phyloP scores from a whole-genome alignment of 345 rosid genomes.

The Stellera chamaejasme region DNA sequence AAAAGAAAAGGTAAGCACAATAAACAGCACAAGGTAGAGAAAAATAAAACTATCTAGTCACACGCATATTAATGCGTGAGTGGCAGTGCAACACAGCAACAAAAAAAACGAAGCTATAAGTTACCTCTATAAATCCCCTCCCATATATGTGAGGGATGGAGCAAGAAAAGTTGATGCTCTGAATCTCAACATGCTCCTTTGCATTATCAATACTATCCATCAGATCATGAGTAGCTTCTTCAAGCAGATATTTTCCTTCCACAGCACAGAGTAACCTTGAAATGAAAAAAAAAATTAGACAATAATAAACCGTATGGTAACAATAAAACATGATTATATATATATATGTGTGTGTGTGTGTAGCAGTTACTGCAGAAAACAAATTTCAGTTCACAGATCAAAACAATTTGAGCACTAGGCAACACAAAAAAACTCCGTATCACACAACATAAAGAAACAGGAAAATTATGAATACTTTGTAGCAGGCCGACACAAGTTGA shows the following conservation, averaged over 20 bases:
- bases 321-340: neutral
- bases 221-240: constrained; percentile 45
- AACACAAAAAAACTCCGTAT: neutral
- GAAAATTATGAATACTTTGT: constrained; percentile 44
- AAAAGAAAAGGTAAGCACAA: neutral
- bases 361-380: neutral
- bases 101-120: constrained; percentile 9
- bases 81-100: neutral
- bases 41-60: constrained; percentile 4
- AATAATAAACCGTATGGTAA: constrained; percentile 1
- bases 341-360: neutral
- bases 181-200: constrained; percentile 48
- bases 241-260: constrained; percentile 76
- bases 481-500: constrained; percentile 57
- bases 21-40: neutral
- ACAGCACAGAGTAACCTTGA: constrained; percentile 85
- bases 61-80: neutral
- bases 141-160: constrained; percentile 55
- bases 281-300: constrained; percentile 7
- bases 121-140: constrained; percentile 96
- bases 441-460: constrained; percentile 8
- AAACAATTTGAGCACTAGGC: no score
- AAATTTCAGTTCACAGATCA: no score
- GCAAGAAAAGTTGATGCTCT: constrained; percentile 54
- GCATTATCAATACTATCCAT: constrained; percentile 29